A percentile compares a stretch with the other conserved stretches of the same genome.
Evolutionary conservation across 2,329 filamentous ascomycete species (phyloP).

Genomic region (Ceratocystis albifundus): DNA sequence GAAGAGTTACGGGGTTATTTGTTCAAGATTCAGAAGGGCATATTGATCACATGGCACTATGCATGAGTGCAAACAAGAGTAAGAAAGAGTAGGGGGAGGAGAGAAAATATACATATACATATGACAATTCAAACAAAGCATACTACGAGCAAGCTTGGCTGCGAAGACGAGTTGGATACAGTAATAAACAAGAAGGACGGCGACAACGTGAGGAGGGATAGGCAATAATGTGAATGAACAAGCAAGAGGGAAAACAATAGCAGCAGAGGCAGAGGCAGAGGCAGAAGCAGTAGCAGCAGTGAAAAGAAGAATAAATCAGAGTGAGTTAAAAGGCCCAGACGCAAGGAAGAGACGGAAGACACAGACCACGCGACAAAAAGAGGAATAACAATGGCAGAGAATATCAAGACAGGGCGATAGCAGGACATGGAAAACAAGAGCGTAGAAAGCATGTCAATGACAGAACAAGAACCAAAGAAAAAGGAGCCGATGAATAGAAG

Average conservation of each 20-base stretch:
- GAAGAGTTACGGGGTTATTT: no score
- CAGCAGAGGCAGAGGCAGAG: background rate
- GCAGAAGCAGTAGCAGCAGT: background rate
- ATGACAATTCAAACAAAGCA: no score
- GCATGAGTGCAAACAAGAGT: no score
- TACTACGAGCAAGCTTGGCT: no score
- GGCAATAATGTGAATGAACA: no score
- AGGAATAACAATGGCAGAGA: constrained; percentile 4
- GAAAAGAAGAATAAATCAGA: background rate
- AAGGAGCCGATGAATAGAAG: background rate
- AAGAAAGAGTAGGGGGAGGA: no score
- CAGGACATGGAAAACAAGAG: background rate
- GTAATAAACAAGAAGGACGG: no score
- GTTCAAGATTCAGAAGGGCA: no score
- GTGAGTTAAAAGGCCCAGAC: background rate
- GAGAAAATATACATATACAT: no score
- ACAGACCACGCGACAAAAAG: background rate
- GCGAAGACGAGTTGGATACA: no score
- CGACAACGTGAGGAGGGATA: no score
- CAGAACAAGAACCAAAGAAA: constrained; percentile 1
- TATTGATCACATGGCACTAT: no score
- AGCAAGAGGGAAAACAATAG: background rate
- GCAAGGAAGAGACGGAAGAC: background rate
- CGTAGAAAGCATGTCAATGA: background rate
- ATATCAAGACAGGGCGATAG: background rate